Evolutionary conservation across 495 filamentous ascomycete species (phyloP), one percentile per base, ranked within the genome.

Genomic region (Xylaria sp.): DNA sequence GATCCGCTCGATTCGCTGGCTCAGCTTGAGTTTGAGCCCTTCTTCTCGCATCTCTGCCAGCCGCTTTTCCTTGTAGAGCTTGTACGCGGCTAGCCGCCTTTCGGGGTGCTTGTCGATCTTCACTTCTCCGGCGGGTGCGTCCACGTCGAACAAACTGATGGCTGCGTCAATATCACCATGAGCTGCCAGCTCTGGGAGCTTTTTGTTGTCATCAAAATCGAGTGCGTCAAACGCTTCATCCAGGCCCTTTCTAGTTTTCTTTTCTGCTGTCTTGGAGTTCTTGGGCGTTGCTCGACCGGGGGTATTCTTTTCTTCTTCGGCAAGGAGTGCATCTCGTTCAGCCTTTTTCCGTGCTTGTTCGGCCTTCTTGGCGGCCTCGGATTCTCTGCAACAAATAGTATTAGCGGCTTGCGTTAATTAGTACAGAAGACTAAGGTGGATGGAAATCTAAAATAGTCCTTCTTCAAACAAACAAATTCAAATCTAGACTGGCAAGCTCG

Each of bases 51-150:
- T 90, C 85, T 98, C 94, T 4, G 89, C 86, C 71, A 98, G 78
- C 65, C 95, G 85, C n/a, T 92, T 82, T 72, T 93, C 93, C 82
- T 97, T 93, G 76, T 88, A 98, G 63, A 87, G 90, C n/a, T 92
- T 87, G 80, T 93, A 97, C 3, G 96, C 96, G 3, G 95, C 94
- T 83, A 92, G 92, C 65, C 97, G 82, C 44, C 93, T 83, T 82
- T 97, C 93, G 0, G 95, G 93, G 76, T 99, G 93, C 37, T 89
- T 84, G 77, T 99, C 96, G 46, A 97, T 81, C 81, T 96, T 93
- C 55, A 84, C 77, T 3, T 82, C 78, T 8, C 6, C 46, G n/a
- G 46, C 46, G 19, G 81, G 78, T 33, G 85, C 81, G 69, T 80
- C 74, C 57, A 76, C 78, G 12, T 77, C 74, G 0, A 92, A 91